Evolutionary conservation across 257 asterid genomes (phyloP), one percentile per base, ranked within the genome.

Genomic region (Solanum piurae): DNA sequence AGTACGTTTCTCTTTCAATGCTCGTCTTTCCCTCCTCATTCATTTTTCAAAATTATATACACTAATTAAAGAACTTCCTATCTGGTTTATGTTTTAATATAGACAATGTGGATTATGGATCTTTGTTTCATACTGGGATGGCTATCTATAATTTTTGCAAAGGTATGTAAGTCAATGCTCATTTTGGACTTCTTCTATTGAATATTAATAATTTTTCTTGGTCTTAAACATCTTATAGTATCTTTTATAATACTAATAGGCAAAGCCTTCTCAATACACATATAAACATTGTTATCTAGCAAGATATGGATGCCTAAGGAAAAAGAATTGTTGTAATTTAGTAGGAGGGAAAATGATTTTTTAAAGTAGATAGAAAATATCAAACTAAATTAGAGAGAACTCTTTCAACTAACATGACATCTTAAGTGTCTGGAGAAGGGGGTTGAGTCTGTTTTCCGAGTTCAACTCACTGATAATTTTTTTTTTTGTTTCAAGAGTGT

Each of bases 111-210:
- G 89, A 42, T 90, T 69, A 34, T 84, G 68, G 85, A 75, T 38
- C 20, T 86, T 12, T 82, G 84, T 37, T 86, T 62, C 89, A 86
- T 86, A 62, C 1, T 75, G 5, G 91, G 91, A 18, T 88, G 91
- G 91, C 84, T 90, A 34, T 88, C 83, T 36, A 88, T 88, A 52
- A 44, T 33, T 38, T 90, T 90, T 62, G 91, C 88, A 6, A 86
- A 76, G 91, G 91, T 69, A 29, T 82, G 64, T 68, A 84, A 83
- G 5, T 62, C 73, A 40, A 60, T 33, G 82, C 25, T 55, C 64
- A 21, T 36, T 4, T 38, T 37, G 83, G 52, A 23, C 83, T 25
- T 33, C 25, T 33, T 29, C 73, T 20, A 62, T 60, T 25, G 83
- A 62, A n/a, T 49, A 4, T 62, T 21, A 77, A 1, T 76, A 18